Conservation (phyloP, 371 early-diverging fungal genomes). For the Mortierella sp. region DNA sequence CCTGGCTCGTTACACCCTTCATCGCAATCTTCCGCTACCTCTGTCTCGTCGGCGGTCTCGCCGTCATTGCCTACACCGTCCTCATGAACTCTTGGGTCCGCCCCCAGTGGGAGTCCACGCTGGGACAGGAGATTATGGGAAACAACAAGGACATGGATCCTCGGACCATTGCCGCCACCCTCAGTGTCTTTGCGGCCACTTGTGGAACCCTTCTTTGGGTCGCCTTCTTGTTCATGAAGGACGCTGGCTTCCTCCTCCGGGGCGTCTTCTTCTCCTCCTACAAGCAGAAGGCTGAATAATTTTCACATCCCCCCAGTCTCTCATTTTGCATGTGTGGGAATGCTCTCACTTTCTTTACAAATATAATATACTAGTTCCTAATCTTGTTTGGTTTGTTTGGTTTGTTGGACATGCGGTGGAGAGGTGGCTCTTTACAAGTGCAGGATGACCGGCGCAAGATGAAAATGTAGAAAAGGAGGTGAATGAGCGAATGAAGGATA, state of each 20-base stretch:
- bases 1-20: neutral
- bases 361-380: neutral
- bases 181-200: neutral
- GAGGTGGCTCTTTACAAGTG: neutral
- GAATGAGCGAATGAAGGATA: neutral
- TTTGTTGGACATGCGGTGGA: neutral
- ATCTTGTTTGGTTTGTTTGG: neutral
- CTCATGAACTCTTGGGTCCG: constrained; percentile 11
- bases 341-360: neutral
- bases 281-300: neutral
- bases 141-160: neutral
- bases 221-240: constrained; percentile 4
- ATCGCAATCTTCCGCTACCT: neutral
- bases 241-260: neutral
- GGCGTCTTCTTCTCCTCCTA: neutral
- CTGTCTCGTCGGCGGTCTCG: neutral
- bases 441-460: neutral
- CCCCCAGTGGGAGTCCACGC: neutral
- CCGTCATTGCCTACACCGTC: neutral
- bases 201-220: neutral
- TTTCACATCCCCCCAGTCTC: neutral
- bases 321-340: no score
- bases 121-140: constrained; percentile 1
- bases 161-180: neutral
- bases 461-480: neutral